Conservation (phyloP, 2,329 filamentous ascomycete genomes). For the Diaporthe batatas region DNA sequence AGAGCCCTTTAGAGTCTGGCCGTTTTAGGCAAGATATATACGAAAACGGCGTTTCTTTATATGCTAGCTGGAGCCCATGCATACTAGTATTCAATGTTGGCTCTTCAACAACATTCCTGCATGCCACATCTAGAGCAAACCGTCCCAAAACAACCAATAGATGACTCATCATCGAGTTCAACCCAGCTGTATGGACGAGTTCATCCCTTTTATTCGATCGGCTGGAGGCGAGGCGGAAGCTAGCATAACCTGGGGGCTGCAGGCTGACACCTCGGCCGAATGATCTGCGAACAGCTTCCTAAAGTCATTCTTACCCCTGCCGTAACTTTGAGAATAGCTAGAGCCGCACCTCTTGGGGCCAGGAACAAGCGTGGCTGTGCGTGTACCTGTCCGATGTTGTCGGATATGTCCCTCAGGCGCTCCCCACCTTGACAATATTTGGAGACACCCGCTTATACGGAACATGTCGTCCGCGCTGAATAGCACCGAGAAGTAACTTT, state of each 20-base stretch:
- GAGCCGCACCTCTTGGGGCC: slow-evolving; percentile 23
- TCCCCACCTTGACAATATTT: not conserved
- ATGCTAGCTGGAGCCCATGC: not conserved
- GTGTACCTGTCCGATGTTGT: not conserved
- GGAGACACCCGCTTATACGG: slow-evolving; percentile 9
- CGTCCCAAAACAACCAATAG: not conserved
- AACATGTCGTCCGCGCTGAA: slow-evolving; percentile 31
- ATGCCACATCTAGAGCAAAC: not conserved
- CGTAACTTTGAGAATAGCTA: not conserved
- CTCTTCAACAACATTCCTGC: not conserved
- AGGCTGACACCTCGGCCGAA: slow-evolving; percentile 12
- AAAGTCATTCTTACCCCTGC: not conserved
- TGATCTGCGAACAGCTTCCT: slow-evolving; percentile 20
- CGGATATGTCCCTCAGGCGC: not conserved
- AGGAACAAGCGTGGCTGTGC: slow-evolving; percentile 9
- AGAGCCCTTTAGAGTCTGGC: too few species aligned
- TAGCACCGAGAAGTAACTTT: slow-evolving; percentile 12
- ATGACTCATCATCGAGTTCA: slow-evolving; percentile 7
- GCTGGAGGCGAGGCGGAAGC: not conserved
- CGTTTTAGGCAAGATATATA: too few species aligned
- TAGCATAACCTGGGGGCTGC: not conserved
- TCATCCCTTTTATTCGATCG: slow-evolving; percentile 20
- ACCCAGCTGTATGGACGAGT: not conserved
- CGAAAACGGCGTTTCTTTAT: too few species aligned
- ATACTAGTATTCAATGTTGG: too few species aligned